phyloP scores from a whole-genome alignment of 257 asterid genomes.

The Striga asiatica region DNA sequence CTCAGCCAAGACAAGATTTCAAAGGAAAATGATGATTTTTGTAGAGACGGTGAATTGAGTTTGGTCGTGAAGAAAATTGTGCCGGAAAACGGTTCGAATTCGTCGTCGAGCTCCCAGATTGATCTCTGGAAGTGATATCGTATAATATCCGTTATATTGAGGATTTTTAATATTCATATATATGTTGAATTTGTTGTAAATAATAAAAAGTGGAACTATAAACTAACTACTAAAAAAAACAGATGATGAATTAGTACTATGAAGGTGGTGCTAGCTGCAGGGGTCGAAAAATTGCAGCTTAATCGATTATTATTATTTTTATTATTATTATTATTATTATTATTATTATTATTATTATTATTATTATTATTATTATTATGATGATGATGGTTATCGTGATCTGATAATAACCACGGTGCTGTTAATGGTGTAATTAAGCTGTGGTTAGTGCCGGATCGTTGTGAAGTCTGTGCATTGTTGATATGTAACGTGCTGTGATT shows the following conservation, averaged over 20 bases:
- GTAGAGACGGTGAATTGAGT: constrained; percentile 16
- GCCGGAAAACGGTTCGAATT: constrained; percentile 26
- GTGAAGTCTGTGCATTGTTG: not conserved
- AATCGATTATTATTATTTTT: not conserved
- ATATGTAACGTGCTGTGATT: not conserved
- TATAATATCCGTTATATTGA: not conserved
- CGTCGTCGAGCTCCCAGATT: constrained; percentile 34
- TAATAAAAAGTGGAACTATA: constrained; percentile 13
- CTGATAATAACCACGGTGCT: constrained; percentile 16
- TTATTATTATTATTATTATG: not conserved
- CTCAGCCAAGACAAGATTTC: constrained; percentile 58
- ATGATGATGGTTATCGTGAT: too few species aligned
- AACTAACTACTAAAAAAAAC: constrained; percentile 5
- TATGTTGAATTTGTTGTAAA: constrained; percentile 18
- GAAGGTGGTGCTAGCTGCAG: constrained; percentile 10
- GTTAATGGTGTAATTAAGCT: constrained; percentile 16
- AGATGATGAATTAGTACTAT: not conserved
- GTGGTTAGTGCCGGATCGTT: constrained; percentile 17
- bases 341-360: not conserved
- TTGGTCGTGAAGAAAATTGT: constrained; percentile 30
- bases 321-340: not conserved
- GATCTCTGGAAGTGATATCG: constrained; percentile 39
- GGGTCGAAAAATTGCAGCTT: not conserved
- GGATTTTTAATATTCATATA: not conserved
- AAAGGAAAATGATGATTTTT: constrained; percentile 25